Base-by-base conservation (phyloP, 1,284 basidiomycete species). In the Cystobasidiaceae sp. region DNA sequence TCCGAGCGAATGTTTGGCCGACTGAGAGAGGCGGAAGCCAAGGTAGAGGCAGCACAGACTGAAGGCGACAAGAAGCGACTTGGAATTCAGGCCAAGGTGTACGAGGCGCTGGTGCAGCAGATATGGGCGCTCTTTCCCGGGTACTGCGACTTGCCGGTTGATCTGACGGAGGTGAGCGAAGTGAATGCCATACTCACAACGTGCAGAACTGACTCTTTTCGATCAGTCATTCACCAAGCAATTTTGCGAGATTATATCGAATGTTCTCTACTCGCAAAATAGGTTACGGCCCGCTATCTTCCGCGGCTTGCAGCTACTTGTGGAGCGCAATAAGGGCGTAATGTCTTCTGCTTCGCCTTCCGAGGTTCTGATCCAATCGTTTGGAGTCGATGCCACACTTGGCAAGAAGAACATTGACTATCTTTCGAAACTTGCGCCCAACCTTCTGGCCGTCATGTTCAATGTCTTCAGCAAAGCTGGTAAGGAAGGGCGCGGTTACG, bases 361-460 rank as follows among this genome's bases (percentile, higher is more conserved):
- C 2, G 79, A 80, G 15, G 77, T 81, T 72, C 76, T 84, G 32
- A 71, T 74, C 39, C 77, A 79, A 59, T 78, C 79, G 43, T 84
- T 83, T 56, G 82, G 81, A 21, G 71, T 83, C 28, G 79, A 80
- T 64, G 82, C 81, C 30, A 81, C 81, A 32, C 83, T 84, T 67
- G 91, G 89, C 1, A 75, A 79, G 37, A 80, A 79, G 51, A 93
- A 93, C 73, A 72, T 97, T 25, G 80, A 76, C 1, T 88, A 90
- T 75, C 81, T 98, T 64, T 85, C 84, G 52, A 81, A 81, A 0
- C 86, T 97, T 73, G 87, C 86, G 0, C 89, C 92, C 74, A 94
- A 90, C 74, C 93, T 96, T 86, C 83, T 97, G 27, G 87, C 91
- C 0, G 90, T 97, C 3, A 81, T 97, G 46, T 94, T 97, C 81